Percentiles rank a stretch among this genome's conserved stretches.
Conservation (phyloP, 2,329 filamentous ascomycete genomes). For the Penicillium sp. region DNA sequence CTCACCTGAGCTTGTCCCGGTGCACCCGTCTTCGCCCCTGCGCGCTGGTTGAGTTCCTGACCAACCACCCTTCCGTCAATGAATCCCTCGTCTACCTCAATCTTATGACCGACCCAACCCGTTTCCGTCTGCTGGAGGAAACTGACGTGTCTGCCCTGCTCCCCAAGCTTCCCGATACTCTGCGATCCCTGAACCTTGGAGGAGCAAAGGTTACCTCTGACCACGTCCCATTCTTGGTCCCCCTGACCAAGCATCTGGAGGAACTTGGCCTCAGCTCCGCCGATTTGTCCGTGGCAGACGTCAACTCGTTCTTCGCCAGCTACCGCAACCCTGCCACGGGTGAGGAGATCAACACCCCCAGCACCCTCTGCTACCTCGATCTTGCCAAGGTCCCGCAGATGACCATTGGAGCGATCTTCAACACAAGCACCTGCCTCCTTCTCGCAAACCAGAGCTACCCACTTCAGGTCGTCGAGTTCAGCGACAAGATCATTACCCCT, state of each 20-base stretch:
- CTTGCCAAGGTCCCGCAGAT: conserved; percentile 67
- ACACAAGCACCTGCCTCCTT: conserved; percentile 57
- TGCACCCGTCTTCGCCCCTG: conserved; percentile 70
- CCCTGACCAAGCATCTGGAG: conserved; percentile 71
- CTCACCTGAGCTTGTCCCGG: conserved; percentile 76
- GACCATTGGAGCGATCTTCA: conserved; percentile 60
- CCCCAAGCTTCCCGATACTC: conserved; percentile 63
- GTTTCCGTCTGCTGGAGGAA: conserved; percentile 69
- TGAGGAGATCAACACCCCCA: conserved; percentile 15
- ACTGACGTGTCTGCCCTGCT: conserved; percentile 67
- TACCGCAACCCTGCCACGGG: conserved; percentile 28
- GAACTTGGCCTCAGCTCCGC: conserved; percentile 72
- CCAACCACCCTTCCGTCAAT: conserved; percentile 68
- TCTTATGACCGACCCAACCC: conserved; percentile 70
- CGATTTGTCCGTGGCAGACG: conserved; percentile 64
- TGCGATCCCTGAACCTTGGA: conserved; percentile 74
- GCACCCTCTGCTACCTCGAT: conserved; percentile 71
- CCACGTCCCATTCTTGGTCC: conserved; percentile 65
- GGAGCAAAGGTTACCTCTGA: conserved; percentile 69
- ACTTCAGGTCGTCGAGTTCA: conserved; percentile 74
- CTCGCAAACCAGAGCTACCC: conserved; percentile 64
- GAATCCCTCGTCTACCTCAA: conserved; percentile 70
- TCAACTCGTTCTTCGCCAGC: conserved; percentile 63
- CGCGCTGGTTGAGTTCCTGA: conserved; percentile 69
- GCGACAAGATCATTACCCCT: conserved; percentile 66